Percentiles rank a stretch among this genome's conserved stretches.
phyloP scores from a whole-genome alignment of 768 basidiomycete species.

The Psilocybe sp. region DNA sequence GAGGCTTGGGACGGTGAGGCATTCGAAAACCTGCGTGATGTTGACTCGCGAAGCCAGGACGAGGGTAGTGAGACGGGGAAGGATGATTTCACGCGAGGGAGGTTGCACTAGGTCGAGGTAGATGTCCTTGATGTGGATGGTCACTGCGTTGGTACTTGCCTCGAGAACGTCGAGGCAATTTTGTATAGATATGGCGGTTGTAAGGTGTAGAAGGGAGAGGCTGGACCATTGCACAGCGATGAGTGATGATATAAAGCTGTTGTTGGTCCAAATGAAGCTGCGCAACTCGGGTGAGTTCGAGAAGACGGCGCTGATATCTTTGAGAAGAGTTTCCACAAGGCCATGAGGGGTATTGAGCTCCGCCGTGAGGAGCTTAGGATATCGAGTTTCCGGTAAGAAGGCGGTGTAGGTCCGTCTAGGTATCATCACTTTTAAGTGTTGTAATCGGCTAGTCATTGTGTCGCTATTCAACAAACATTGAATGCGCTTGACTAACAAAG shows the following conservation, averaged over 20 bases:
- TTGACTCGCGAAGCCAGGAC: conserved; percentile 8
- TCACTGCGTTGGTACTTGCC: conserved; percentile 2
- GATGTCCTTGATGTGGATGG: conserved; percentile 14
- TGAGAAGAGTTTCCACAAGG: conserved; percentile 5
- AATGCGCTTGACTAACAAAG: conserved; percentile 1
- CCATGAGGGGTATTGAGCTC: conserved; percentile 11
- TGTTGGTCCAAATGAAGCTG: conserved; percentile 17
- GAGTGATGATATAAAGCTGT: conserved; percentile 3
- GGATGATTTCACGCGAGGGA: conserved; percentile 6
- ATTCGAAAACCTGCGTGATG: conserved; percentile 6
- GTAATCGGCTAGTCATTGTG: conserved; percentile 7
- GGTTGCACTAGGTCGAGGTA: not conserved
- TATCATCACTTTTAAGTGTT: conserved; percentile 13
- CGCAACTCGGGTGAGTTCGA: conserved; percentile 10
- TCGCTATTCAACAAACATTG: not conserved
- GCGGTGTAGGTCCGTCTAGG: conserved; percentile 1
- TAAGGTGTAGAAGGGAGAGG: conserved; percentile 13
- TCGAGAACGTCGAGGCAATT: conserved; percentile 14
- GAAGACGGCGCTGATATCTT: conserved; percentile 8
- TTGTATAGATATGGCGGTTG: conserved; percentile 11
- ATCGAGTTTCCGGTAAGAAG: conserved; percentile 1
- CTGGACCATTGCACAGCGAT: conserved; percentile 11
- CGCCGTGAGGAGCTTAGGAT: conserved; percentile 12
- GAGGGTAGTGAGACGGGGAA: conserved; percentile 13
- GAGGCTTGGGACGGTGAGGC: conserved; percentile 13